Percentiles rank a stretch among this genome's conserved stretches.
Conservation (phyloP, 1,284 basidiomycete species). For the Hypsizygus ulmarius region DNA sequence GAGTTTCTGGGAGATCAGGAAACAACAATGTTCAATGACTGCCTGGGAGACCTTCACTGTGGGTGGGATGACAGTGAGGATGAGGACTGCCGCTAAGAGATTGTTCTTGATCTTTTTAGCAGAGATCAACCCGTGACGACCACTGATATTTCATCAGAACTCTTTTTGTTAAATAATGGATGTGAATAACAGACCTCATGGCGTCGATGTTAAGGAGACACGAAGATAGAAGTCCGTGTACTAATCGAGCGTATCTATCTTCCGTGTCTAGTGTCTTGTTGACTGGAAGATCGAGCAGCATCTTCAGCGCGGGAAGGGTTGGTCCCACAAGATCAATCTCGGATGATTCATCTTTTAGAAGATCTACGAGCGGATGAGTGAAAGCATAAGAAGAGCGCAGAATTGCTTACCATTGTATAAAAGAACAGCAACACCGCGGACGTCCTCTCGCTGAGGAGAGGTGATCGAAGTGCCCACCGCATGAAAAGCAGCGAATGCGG, state of each 20-base stretch:
- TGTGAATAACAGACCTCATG: conserved; percentile 66
- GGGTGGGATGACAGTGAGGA: conserved; percentile 79
- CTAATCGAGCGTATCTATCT: conserved; percentile 54
- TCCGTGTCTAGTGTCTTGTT: conserved; percentile 30
- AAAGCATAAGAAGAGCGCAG: not conserved
- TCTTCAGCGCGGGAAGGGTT: conserved; percentile 77
- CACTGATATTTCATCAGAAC: conserved; percentile 41
- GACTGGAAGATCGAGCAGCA: conserved; percentile 58
- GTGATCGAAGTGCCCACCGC: conserved; percentile 63
- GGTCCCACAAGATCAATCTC: conserved; percentile 78
- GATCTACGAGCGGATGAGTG: conserved; percentile 42
- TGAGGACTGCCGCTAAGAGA: conserved; percentile 81
- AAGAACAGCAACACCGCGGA: conserved; percentile 78
- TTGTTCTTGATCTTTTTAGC: conserved; percentile 89
- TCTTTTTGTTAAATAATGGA: conserved; percentile 4
- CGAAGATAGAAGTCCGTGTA: conserved; percentile 85
- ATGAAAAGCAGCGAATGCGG: conserved; percentile 66
- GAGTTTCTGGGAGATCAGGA: conserved; percentile 78
- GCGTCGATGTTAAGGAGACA: conserved; percentile 88
- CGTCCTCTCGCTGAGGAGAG: conserved; percentile 60
- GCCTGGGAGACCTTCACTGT: conserved; percentile 69
- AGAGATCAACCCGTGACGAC: conserved; percentile 75
- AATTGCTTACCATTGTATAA: conserved; percentile 68
- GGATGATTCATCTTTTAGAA: conserved; percentile 81
- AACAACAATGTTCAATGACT: conserved; percentile 83